Conservation (phyloP, 2,329 filamentous ascomycete species). For the Exophiala spinifera region DNA sequence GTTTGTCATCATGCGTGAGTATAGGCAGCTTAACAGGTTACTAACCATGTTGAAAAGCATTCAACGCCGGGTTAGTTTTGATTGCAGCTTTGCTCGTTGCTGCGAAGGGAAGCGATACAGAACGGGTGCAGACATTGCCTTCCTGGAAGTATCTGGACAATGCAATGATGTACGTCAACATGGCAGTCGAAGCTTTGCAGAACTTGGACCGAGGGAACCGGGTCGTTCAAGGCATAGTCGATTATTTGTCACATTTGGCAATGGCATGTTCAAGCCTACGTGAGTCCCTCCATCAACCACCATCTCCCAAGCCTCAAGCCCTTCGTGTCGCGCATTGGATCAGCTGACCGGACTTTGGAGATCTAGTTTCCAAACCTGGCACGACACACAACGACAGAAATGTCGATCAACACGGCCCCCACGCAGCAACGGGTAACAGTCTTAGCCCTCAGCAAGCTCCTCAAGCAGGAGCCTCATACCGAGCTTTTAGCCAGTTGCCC, state of each 20-base stretch:
- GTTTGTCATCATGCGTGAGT: not conserved
- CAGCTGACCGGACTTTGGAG: too few species aligned
- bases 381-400: not conserved
- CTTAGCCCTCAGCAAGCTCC: not conserved
- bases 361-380: not conserved
- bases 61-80: constrained; percentile 15
- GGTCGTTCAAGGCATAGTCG: constrained; percentile 4
- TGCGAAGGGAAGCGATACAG: constrained; percentile 2
- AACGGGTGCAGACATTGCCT: not conserved
- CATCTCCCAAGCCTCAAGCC: not conserved
- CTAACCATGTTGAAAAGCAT: constrained; percentile 1
- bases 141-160: not conserved
- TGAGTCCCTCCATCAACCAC: not conserved
- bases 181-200: constrained; percentile 11
- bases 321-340: too few species aligned
- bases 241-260: constrained; percentile 7
- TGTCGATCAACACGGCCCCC: not conserved
- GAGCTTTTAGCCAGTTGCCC: not conserved
- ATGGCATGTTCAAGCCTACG: not conserved
- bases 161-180: constrained; percentile 5
- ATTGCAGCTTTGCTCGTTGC: constrained; percentile 5
- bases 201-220: constrained; percentile 13
- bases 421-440: not conserved
- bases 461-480: not conserved
- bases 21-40: not conserved